phyloP scores from a whole-genome alignment of 192 early-diverging fungal genomes.

The Backusella psychrophila region DNA sequence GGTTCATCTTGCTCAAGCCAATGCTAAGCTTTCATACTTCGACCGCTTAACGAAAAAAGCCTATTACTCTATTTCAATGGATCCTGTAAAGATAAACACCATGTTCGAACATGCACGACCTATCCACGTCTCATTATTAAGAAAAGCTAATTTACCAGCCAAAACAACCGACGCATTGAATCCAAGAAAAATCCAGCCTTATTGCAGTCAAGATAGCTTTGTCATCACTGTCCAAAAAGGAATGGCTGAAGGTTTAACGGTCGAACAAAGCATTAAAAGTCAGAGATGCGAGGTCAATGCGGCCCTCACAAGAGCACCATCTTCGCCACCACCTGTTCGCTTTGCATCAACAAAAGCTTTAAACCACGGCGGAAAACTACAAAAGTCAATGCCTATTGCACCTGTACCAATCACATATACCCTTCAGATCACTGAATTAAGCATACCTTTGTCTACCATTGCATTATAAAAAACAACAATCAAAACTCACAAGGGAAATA shows the following conservation, averaged over 20 bases:
- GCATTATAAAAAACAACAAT: background rate
- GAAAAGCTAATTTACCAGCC: background rate
- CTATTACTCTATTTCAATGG: slow-evolving; percentile 24
- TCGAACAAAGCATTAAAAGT: slow-evolving; percentile 12
- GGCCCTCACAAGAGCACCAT: slow-evolving; percentile 15
- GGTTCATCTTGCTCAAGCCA: slow-evolving; percentile 28
- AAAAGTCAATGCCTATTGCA: background rate
- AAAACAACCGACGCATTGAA: background rate
- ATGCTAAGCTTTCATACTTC: slow-evolving; percentile 21
- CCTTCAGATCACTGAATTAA: slow-evolving; percentile 29
- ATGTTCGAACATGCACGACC: slow-evolving; percentile 32
- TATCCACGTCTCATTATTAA: slow-evolving; percentile 27
- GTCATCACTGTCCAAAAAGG: slow-evolving; percentile 24
- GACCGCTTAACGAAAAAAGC: slow-evolving; percentile 24
- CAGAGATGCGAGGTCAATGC: slow-evolving; percentile 24
- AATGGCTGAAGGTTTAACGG: slow-evolving; percentile 18
- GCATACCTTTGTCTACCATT: slow-evolving; percentile 28
- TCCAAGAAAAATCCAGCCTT: background rate
- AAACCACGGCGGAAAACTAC: background rate
- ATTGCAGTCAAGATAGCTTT: slow-evolving; percentile 16
- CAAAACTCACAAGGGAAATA: background rate
- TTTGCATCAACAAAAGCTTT: background rate
- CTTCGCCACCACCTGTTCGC: background rate
- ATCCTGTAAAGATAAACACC: slow-evolving; percentile 27
- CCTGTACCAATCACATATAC: slow-evolving; percentile 23